Conservation (phyloP, 2,329 filamentous ascomycete species). For the Dactylellina parvicollis region DNA sequence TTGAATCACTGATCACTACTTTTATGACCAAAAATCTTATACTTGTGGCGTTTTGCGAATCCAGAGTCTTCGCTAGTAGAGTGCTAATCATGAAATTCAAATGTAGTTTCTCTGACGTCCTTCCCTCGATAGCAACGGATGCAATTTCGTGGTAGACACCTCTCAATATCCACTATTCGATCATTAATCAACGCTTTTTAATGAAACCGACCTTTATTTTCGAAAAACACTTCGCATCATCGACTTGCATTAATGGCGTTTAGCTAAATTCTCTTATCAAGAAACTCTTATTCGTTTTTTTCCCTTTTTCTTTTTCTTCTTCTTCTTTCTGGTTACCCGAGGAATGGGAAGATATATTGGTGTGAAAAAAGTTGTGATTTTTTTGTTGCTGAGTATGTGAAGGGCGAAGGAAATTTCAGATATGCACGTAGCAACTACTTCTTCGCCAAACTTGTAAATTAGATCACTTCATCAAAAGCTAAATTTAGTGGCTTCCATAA, state of each 20-base stretch:
- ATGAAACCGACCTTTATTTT: conserved; percentile 9
- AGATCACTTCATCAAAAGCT: not conserved
- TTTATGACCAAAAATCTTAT: not conserved
- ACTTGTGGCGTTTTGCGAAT: not conserved
- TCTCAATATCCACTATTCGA: conserved; percentile 2
- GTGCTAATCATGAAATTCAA: not conserved
- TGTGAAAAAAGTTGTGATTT: not conserved
- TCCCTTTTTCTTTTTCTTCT: not conserved
- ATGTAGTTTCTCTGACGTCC: conserved; percentile 28
- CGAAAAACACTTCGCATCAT: conserved; percentile 36
- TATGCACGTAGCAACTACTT: not conserved
- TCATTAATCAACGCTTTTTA: not conserved
- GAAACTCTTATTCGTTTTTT: not conserved
- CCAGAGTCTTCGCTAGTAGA: too few species aligned
- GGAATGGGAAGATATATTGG: not conserved
- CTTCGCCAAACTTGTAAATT: conserved; percentile 2
- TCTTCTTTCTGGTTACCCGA: not conserved
- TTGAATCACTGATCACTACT: not conserved
- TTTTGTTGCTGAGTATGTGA: not conserved
- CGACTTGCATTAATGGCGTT: conserved; percentile 51
- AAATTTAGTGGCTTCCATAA: too few species aligned
- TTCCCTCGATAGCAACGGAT: conserved; percentile 31
- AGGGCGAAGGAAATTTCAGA: not conserved
- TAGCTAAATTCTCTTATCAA: conserved; percentile 3
- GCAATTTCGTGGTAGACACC: conserved; percentile 7